phyloP scores from a whole-genome alignment of 768 basidiomycete genomes.

The Rhizopogon sp. region DNA sequence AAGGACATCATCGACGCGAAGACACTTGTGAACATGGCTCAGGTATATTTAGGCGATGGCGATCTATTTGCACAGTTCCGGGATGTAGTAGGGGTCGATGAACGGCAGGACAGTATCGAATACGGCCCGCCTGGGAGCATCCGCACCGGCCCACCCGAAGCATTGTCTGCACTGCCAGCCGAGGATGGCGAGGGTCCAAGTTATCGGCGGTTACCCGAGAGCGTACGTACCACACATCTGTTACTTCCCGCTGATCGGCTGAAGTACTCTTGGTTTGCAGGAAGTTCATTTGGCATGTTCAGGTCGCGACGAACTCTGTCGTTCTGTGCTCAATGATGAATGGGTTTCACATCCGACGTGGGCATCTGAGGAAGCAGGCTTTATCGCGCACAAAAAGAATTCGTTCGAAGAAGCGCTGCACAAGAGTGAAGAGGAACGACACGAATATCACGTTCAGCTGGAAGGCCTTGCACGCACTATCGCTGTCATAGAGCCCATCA shows the following conservation, averaged over 20 bases:
- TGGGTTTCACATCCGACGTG: constrained; percentile 99
- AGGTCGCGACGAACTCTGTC: constrained; percentile 89
- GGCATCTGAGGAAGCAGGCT: constrained; percentile 95
- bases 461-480: constrained; percentile 90
- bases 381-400: constrained; percentile 95
- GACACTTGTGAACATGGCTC: constrained; percentile 76
- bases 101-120: constrained; percentile 51
- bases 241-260: not conserved
- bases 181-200: constrained; percentile 90
- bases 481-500: constrained; percentile 83
- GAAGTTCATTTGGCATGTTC: constrained; percentile 90
- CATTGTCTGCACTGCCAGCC: constrained; percentile 70
- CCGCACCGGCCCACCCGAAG: constrained; percentile 70
- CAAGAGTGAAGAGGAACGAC: constrained; percentile 96
- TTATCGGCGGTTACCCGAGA: constrained; percentile 84
- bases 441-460: constrained; percentile 95
- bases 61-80: constrained; percentile 83
- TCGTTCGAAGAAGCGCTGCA: constrained; percentile 93
- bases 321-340: constrained; percentile 93
- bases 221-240: constrained; percentile 49
- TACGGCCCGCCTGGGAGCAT: constrained; percentile 76
- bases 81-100: constrained; percentile 78
- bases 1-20: constrained; percentile 87
- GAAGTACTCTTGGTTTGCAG: constrained; percentile 34
- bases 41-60: constrained; percentile 75